Evolutionary conservation across 306 rosid genomes (phyloP).

Genomic region (Cicer pinnatifidum): DNA sequence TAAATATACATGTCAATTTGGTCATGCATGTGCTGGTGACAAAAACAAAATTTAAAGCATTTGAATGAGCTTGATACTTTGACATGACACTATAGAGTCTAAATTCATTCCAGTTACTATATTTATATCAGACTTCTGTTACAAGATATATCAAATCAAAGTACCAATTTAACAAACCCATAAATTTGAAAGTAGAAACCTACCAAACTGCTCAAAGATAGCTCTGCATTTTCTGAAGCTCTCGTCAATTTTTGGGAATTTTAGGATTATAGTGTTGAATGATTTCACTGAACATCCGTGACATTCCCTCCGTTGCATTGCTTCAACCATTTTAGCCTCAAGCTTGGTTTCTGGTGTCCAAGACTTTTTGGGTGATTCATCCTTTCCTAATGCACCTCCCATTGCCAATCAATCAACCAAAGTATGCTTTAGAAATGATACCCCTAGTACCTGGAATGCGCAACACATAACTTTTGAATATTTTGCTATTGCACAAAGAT

Average conservation of each 20-base stretch:
- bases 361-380: slow-evolving; percentile 47
- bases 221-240: slow-evolving; percentile 83
- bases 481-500: background rate
- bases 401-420: slow-evolving; percentile 49
- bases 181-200: slow-evolving; percentile 46
- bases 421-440: slow-evolving; percentile 36
- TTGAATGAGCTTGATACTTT: slow-evolving; percentile 18
- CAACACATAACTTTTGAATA: background rate
- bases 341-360: slow-evolving; percentile 67
- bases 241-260: slow-evolving; percentile 90
- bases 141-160: slow-evolving; percentile 13
- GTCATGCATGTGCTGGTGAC: slow-evolving; percentile 3
- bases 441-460: slow-evolving; percentile 37
- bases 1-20: slow-evolving; percentile 23
- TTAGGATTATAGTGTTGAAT: slow-evolving; percentile 79
- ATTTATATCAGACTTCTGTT: slow-evolving; percentile 31
- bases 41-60: slow-evolving; percentile 1
- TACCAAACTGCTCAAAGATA: slow-evolving; percentile 82
- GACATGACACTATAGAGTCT: slow-evolving; percentile 22
- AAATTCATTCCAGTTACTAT: slow-evolving; percentile 8
- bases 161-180: slow-evolving; percentile 31
- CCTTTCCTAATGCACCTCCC: slow-evolving; percentile 73
- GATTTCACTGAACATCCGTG: slow-evolving; percentile 75
- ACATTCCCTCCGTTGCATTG: slow-evolving; percentile 67
- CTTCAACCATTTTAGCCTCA: slow-evolving; percentile 84